phyloP scores from a whole-genome alignment of 2,329 filamentous ascomycete genomes.

The Colletotrichum truncatum region DNA sequence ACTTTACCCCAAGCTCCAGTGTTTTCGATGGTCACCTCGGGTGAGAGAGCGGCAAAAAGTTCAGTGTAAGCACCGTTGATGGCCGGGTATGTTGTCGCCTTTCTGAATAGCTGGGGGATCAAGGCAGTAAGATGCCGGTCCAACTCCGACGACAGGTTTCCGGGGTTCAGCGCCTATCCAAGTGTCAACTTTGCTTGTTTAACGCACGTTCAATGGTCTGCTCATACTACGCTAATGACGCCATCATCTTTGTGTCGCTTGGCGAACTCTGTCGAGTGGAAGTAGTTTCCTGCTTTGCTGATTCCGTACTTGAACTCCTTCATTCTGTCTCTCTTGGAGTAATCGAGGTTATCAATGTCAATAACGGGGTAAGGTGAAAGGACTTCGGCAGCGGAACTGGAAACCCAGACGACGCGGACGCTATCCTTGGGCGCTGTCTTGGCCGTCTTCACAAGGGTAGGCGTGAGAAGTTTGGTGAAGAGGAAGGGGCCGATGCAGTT shows the following conservation, averaged over 20 bases:
- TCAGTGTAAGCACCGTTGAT: slow-evolving; percentile 57
- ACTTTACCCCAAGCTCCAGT: slow-evolving; percentile 40
- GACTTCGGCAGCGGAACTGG: slow-evolving; percentile 37
- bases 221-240: slow-evolving; percentile 29
- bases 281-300: slow-evolving; percentile 40
- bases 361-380: slow-evolving; percentile 36
- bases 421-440: slow-evolving; percentile 35
- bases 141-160: slow-evolving; percentile 42
- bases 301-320: too few relatives aligned
- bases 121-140: rapidly evolving
- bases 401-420: slow-evolving; percentile 44
- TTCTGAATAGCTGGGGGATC: not conserved
- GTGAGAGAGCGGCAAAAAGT: slow-evolving; percentile 55
- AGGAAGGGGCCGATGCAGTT: slow-evolving; percentile 50
- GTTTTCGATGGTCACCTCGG: slow-evolving; percentile 50
- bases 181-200: too few relatives aligned
- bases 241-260: slow-evolving; percentile 33
- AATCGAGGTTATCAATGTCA: slow-evolving; percentile 32
- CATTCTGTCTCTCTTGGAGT: slow-evolving; percentile 30
- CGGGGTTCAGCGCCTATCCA: slow-evolving; percentile 50
- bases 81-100: slow-evolving; percentile 32
- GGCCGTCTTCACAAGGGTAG: slow-evolving; percentile 39
- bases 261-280: slow-evolving; percentile 40
- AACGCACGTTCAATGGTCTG: too few relatives aligned
- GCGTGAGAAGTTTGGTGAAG: slow-evolving; percentile 43